Evolutionary conservation across 352 stramenopile genomes (phyloP).

Genomic region (Halophytophthora batemanensis): DNA sequence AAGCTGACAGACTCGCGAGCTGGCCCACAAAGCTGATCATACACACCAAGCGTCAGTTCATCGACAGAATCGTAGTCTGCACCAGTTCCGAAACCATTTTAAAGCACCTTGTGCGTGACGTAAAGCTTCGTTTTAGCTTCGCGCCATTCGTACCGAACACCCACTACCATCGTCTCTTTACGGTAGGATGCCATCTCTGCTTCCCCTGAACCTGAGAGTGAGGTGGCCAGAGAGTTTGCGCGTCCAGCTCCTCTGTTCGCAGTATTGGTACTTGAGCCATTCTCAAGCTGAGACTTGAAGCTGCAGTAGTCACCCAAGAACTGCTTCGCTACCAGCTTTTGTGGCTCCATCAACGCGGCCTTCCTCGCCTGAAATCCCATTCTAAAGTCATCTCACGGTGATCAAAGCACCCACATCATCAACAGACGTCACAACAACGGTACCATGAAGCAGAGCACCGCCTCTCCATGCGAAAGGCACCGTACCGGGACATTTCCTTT

Average conservation of each 20-base stretch:
- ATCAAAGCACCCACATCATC: no score
- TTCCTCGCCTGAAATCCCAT: constrained; percentile 55
- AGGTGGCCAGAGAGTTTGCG: no score
- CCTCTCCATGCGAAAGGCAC: background rate
- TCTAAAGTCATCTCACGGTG: constrained; percentile 21
- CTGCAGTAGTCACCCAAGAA: constrained; percentile 57
- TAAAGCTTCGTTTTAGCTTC: constrained; percentile 61
- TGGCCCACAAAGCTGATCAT: constrained; percentile 16
- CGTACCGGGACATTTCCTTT: constrained; percentile 40
- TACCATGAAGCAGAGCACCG: background rate
- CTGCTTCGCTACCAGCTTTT: constrained; percentile 27
- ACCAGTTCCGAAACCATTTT: constrained; percentile 11
- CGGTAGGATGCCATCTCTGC: constrained; percentile 10
- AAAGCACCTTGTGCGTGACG: constrained; percentile 54
- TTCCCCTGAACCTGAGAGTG: background rate
- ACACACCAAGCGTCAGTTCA: background rate
- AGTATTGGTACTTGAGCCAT: background rate
- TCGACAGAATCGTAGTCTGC: background rate
- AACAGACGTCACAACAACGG: background rate
- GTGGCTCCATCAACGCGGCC: constrained; percentile 42
- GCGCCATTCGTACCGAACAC: constrained; percentile 66
- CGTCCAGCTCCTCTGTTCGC: no score
- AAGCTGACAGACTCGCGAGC: background rate
- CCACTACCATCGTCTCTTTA: constrained; percentile 44
- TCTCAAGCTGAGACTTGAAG: constrained; percentile 36